Evolutionary conservation across 2,329 filamentous ascomycete species (phyloP), one percentile per base, ranked within the genome.

Genomic region (Nothopassalora personata): DNA sequence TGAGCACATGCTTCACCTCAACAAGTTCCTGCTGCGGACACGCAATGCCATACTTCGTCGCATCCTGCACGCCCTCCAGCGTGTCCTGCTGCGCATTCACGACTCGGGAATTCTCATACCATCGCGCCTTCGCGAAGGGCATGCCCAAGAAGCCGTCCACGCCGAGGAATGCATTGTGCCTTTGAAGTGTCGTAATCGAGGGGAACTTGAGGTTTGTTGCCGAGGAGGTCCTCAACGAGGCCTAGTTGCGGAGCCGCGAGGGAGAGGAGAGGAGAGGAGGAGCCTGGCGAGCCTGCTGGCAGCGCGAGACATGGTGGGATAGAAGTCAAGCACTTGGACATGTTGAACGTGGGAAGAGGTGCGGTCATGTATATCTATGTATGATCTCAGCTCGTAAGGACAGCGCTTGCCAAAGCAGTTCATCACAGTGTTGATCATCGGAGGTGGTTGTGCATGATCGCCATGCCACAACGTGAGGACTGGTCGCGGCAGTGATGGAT

Each of bases 171-270:
- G 31, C 43, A 13, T 18, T 43, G 31, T 59, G 50, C 60, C 60
- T 52, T 57, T 46, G 52, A 62, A 9, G 46, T 62, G 31, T 19
- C 55, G 57, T 60, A 60, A 54, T 60, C 60, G 28, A 60, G 60
- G 9, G 48, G 9, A 5, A 34, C 28, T 23, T 10, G 33, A 8
- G 55, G 46, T 4, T 50, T 19, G 15, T 34, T 4, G 43, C n/a
- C 53, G 1, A 23, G 50, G n/a, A 36, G 50, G 15, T 39, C 36
- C 2, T 9, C 11, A 10, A 52, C 7, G 43, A 43, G 39, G 27
- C 39, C 39, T 8, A 56, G 28, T 46, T 54, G 52, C 2, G 52
- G 52, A 18, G 10, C 19, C 4, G 50, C 50, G 13, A 23, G 23
- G 9, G 31, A 11, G 7, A 53, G 30, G 10, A 3, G 50, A 15